Base-by-base conservation (phyloP, 331 rosid species). In the Acacia concinna region DNA sequence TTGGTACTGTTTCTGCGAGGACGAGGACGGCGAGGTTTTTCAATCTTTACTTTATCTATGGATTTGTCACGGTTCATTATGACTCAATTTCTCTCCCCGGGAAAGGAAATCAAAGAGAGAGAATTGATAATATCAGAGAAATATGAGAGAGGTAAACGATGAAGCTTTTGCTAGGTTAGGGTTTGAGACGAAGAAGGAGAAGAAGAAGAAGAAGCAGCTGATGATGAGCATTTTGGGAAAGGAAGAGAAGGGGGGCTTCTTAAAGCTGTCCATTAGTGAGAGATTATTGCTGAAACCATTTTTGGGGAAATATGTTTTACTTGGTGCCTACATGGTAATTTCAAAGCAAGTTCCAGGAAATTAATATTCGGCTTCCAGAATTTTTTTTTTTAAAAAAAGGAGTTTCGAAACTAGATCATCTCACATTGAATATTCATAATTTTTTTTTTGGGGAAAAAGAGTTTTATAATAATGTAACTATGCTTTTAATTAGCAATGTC, bases 21-120 rank as follows among this genome's bases (percentile, higher is more conserved):
- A 32, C 56, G 56, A 12, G 4, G 66, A 6, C 35, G 84, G 32
- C 71, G 67, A 25, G 18, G 74, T 56, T 56, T 56, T 10, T 56
- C 63, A 11, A 56, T 56, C 71, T 72, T 84, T 25, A 73, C 1
- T 62, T 12, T 87, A 69, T 87, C 90, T 81, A 84, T 34, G 23
- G 82, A 78, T 51, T 60, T 81, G 86, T 84, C 88, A 2, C 90
- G 63, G n/a, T 25, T 63, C 90, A 84, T 86, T 62, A 5, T 84
- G 52, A 5, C 46, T 2, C 35, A 3, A 28, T 56, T 4, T 23
- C 27, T 13, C 3, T 15, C 37, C 17, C 11, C 25, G 11, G 14
- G 21, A 72, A 3, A 8, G 6, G n/a, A 9, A 21, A 17, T 10
- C n/a, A n/a, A n/a, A n/a, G n/a, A 38, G 12, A 8, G 41, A 11